Evolutionary conservation across 2,329 filamentous ascomycete species (phyloP).

Genomic region (Ophiostoma sp.): DNA sequence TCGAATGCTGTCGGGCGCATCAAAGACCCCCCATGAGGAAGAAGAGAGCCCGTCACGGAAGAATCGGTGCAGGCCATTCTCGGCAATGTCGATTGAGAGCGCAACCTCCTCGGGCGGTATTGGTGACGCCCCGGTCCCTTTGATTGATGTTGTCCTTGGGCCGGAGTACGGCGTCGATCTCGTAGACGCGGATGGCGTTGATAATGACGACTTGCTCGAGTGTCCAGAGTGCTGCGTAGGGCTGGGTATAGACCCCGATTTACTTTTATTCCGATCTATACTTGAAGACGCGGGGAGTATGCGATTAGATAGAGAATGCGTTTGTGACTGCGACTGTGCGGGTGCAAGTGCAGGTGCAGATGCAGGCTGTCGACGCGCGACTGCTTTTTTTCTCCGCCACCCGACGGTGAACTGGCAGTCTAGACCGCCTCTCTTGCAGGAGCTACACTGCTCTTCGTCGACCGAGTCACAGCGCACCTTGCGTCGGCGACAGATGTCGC

Average conservation of each 20-base stretch:
- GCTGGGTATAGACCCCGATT: not conserved
- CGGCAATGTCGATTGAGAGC: constrained; percentile 22
- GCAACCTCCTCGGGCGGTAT: constrained; percentile 23
- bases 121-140: not conserved
- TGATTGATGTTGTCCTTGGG: not conserved
- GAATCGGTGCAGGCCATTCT: constrained; percentile 22
- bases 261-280: not conserved
- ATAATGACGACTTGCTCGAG: not conserved
- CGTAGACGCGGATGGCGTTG: not conserved
- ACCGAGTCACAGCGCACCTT: constrained; percentile 23
- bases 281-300: not conserved
- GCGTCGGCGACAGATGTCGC: constrained; percentile 23
- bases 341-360: not conserved
- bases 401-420: constrained; percentile 16
- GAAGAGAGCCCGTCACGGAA: constrained; percentile 23
- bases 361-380: not conserved
- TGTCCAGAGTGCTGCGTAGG: not conserved
- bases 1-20: constrained; percentile 18
- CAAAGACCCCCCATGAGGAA: constrained; percentile 20
- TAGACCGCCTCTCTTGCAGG: constrained; percentile 18
- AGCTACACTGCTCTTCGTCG: constrained; percentile 20
- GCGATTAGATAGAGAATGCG: not conserved
- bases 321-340: not conserved
- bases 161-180: not conserved
- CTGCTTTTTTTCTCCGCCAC: not conserved